Conservation (phyloP, 1,284 basidiomycete genomes). For the Sporisorium sorghi region DNA sequence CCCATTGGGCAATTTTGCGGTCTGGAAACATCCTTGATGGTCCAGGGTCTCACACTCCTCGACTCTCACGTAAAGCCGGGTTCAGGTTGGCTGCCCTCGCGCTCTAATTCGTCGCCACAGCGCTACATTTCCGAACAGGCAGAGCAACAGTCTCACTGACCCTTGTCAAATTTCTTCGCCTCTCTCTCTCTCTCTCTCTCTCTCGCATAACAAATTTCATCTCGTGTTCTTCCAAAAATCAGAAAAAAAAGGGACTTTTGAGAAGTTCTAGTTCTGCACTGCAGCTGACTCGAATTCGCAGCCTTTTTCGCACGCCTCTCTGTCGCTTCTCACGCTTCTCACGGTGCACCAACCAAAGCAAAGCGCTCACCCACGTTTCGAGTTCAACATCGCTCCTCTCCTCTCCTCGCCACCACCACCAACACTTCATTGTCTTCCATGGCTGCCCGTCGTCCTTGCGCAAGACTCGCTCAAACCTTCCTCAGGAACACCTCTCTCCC, state of each 20-base stretch:
- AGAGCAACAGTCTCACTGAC: not conserved
- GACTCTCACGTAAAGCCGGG: constrained; percentile 1
- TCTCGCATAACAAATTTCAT: constrained; percentile 23
- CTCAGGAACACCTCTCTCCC: constrained; percentile 31
- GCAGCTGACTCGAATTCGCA: constrained; percentile 32
- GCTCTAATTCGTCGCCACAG: constrained; percentile 12
- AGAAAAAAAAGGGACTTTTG: not conserved
- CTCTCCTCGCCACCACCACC: constrained; percentile 21
- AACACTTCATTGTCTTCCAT: constrained; percentile 40
- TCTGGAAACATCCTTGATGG: not conserved
- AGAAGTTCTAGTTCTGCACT: not conserved
- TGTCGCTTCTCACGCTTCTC: no score
- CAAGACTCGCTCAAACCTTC: constrained; percentile 48
- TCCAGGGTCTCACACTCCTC: constrained; percentile 6
- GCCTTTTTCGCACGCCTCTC: not conserved
- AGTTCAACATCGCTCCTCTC: not conserved
- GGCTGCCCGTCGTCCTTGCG: constrained; percentile 49
- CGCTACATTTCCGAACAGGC: not conserved
- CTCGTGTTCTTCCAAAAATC: constrained; percentile 11
- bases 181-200: not conserved
- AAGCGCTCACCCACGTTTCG: constrained; percentile 5
- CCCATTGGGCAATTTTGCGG: no score
- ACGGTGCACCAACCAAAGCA: constrained; percentile 11
- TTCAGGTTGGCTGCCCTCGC: constrained; percentile 2
- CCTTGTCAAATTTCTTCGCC: constrained; percentile 30